Evolutionary conservation across 176 grass and related monocot genomes (phyloP), one percentile per base, ranked within the genome.

Genomic region (Hordeum vulgare): DNA sequence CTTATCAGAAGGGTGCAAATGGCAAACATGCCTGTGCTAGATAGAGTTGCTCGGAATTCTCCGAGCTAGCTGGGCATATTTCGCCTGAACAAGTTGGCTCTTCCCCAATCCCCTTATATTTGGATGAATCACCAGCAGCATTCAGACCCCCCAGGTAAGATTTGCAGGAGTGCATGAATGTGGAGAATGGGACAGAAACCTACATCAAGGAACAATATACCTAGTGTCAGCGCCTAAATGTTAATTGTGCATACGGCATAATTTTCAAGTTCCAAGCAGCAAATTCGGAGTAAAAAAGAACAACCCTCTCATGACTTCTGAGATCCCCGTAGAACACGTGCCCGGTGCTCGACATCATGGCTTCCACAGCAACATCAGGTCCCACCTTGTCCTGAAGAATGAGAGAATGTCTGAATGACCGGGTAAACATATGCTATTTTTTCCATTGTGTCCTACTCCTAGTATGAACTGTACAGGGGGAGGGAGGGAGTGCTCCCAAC

Each of bases 221-320:
- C 1, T 64, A 73, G 57, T 23, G 53, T 86, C 41, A 86, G 35
- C 20, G 2, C 36, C 15, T 64, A 58, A 18, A 61, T 5, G 9
- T 56, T 9, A 54, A 76, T 66, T 6, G 8, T 9, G 39, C 15
- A 83, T 13, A 78, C 27, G 34, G 18, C 15, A 25, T 51, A 41
- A 71, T 29, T 61, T 6, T 78, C 15, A 40, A 76, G 7, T 68
- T 66, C 12, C 61, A 78, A 72, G 59, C 11, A 51, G 24, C 0
- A 59, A 40, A 25, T 76, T 26, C 7, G 35, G 20, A 56, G 51
- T 13, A 37, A 28, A 70, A 87, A 79, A 70, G 73, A 79, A 40
- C 69, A 76, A 58, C 96, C 89, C 90, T 95, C 75, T 98, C 96
- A 78, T 98, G 96, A 85, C 90, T 90, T 95, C 90, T 98, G 21